These are phyloP conservation scores for Verticillium alfalfae DNA, from an alignment of 2,329 filamentous ascomycete species.

Conservation along the genomic window DNA sequence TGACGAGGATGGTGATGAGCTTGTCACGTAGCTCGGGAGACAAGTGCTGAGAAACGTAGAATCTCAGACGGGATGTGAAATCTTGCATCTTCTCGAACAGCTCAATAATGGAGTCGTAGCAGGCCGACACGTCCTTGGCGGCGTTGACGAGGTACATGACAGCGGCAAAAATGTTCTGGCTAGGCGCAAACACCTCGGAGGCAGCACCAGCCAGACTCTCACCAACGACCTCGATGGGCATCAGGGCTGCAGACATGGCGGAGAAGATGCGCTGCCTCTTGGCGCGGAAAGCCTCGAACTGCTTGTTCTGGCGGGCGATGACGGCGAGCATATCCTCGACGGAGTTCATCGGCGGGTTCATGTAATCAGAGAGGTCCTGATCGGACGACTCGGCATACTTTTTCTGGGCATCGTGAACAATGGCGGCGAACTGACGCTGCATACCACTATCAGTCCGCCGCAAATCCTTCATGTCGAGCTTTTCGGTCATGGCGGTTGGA, in stretches of 20 bases:
- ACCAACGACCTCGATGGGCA: conserved; percentile 33
- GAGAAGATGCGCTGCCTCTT: conserved; percentile 22
- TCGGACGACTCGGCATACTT: conserved; percentile 22
- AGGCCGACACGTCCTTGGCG: conserved; percentile 35
- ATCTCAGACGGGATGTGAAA: conserved; percentile 33
- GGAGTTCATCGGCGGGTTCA: conserved; percentile 23
- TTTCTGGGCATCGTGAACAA: conserved; percentile 26
- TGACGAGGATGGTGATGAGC: conserved; percentile 33
- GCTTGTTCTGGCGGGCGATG: conserved; percentile 26
- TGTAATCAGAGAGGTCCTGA: conserved; percentile 21
- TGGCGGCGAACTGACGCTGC: conserved; percentile 15
- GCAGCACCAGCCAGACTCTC: conserved; percentile 28
- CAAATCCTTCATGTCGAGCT: not conserved
- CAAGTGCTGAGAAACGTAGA: conserved; percentile 32
- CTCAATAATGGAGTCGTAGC: conserved; percentile 38
- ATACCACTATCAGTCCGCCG: not conserved
- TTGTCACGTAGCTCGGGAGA: conserved; percentile 30
- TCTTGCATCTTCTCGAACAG: conserved; percentile 36
- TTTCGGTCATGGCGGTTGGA: not conserved
- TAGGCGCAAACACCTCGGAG: conserved; percentile 31
- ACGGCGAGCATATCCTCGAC: conserved; percentile 23
- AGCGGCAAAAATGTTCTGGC: conserved; percentile 34
- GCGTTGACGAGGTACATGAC: conserved; percentile 36
- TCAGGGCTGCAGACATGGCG: conserved; percentile 21
- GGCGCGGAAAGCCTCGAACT: conserved; percentile 27